A percentile compares a stretch with the other conserved stretches of the same genome.
Conservation (phyloP, 306 rosid genomes). For the Gastrolobium villosum region DNA sequence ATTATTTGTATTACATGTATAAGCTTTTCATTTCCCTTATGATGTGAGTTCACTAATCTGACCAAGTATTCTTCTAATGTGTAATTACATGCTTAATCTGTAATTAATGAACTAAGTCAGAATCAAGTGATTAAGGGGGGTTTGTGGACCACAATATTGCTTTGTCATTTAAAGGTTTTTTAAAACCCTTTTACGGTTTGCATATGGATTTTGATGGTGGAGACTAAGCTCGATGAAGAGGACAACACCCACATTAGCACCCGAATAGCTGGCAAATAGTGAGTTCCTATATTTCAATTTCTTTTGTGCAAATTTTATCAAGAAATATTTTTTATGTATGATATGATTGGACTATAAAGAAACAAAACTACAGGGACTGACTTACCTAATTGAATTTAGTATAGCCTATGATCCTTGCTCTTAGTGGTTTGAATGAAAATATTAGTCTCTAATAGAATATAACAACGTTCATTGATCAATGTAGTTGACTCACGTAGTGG, state of each 20-base stretch:
- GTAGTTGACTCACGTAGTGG: neutral
- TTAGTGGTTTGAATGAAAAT: neutral
- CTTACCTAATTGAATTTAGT: neutral
- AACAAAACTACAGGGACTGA: neutral
- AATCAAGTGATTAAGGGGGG: too few species aligned
- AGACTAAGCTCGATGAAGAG: conserved; percentile 75
- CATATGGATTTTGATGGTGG: too few species aligned
- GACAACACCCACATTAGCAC: conserved; percentile 77
- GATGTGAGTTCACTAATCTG: too few species aligned
- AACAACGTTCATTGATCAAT: neutral
- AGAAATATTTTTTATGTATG: neutral
- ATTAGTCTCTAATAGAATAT: neutral
- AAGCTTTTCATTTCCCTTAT: neutral
- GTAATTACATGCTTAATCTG: too few species aligned
- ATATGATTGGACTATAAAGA: neutral
- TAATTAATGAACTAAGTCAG: too few species aligned
- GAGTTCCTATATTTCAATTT: conserved; percentile 19
- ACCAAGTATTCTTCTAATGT: too few species aligned
- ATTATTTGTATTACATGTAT: neutral
- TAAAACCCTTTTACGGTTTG: neutral
- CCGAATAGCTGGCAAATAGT: conserved; percentile 71
- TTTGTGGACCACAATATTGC: too few species aligned
- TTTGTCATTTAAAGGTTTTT: neutral
- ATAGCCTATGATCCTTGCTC: neutral
- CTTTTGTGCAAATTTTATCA: neutral